Evolutionary conservation across 495 filamentous ascomycete genomes (phyloP), one percentile per base, ranked within the genome.

Genomic region (Schizothecium vesticola): DNA sequence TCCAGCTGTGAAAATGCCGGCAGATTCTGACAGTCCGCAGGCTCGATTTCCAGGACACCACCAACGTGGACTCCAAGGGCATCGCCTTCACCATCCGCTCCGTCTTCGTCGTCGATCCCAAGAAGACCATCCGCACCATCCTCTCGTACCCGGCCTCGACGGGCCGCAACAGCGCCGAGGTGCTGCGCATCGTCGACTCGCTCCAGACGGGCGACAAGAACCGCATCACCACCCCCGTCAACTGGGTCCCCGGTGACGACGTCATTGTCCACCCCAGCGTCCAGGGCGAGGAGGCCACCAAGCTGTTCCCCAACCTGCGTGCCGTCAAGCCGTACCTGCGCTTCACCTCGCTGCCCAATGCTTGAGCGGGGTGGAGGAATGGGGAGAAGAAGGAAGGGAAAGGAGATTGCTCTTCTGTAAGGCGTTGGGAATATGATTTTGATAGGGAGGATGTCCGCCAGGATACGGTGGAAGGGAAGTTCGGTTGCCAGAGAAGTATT

Each of bases 81-180:
- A 93, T 97, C 74, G 93, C 95, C 66, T 97, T 98, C 83, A 98
- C 95, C 78, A 97, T 99, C 85, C 94, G 95, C 77, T 96, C 92
- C 71, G 96, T 98, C 81, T 99, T 98, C 87, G 85, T 98, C 84
- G 96, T 99, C 80, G 95, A 98, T 85, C 96, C 95, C 66, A 96
- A 90, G 86, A 97, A 98, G 89, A 93, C 89, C 69, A 97, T 98
- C 81, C 93, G 95, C 74, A 89, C 93, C 75, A 97, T 97, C 80
- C 86, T 98, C 70, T 90, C 93, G 73, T 99, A 97, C 87, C 96
- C 96, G 21, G 95, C 96, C 67, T 97, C 93, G 57, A 98, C 96
- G 29, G 96, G 95, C 77, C 92, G 95, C 75, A 99, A 98, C 84
- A 91, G 92, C 67, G 93, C 92, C 72, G 95, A 98, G 83, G 92